A percentile compares a stretch with the other conserved stretches of the same genome.
These are phyloP conservation scores for Pyrenopolyporus hunteri DNA, from an alignment of 495 filamentous ascomycete species.

Conservation along the genomic window DNA sequence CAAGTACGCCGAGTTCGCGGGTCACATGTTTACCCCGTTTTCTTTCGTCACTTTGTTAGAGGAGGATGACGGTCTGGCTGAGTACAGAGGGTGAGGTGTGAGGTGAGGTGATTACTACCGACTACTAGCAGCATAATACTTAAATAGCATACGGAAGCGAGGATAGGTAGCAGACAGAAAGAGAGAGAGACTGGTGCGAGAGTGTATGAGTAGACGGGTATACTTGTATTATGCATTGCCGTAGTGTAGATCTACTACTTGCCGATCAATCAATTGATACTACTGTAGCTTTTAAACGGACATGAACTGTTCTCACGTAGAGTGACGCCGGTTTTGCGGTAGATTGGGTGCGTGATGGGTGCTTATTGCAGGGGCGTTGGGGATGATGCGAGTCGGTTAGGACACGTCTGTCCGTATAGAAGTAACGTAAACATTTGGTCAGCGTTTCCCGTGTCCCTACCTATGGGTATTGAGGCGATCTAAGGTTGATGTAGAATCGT, in stretches of 20 bases:
- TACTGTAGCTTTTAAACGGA: slow-evolving; percentile 14
- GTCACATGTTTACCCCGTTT: slow-evolving; percentile 89
- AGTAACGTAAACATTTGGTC: no score
- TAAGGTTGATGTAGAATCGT: no score
- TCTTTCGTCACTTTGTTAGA: slow-evolving; percentile 87
- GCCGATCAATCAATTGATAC: slow-evolving; percentile 25
- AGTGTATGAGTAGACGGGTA: slow-evolving; percentile 17
- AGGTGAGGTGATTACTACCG: neutral
- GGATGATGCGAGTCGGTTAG: no score
- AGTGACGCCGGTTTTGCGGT: no score
- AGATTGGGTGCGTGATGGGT: no score
- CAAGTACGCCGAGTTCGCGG: slow-evolving; percentile 98
- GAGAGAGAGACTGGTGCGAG: neutral
- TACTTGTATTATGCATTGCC: slow-evolving; percentile 32
- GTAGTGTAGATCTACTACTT: slow-evolving; percentile 37
- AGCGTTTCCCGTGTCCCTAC: no score
- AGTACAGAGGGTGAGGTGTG: slow-evolving; percentile 43
- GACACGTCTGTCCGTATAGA: no score
- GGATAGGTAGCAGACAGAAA: neutral
- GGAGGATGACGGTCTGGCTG: slow-evolving; percentile 68
- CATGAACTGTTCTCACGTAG: neutral
- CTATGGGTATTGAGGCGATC: no score
- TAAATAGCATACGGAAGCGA: slow-evolving; percentile 32
- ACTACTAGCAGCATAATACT: no score
- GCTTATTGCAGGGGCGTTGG: no score